Evolutionary conservation across 192 early-diverging fungal species (phyloP).

Genomic region (Coemansia sp.): DNA sequence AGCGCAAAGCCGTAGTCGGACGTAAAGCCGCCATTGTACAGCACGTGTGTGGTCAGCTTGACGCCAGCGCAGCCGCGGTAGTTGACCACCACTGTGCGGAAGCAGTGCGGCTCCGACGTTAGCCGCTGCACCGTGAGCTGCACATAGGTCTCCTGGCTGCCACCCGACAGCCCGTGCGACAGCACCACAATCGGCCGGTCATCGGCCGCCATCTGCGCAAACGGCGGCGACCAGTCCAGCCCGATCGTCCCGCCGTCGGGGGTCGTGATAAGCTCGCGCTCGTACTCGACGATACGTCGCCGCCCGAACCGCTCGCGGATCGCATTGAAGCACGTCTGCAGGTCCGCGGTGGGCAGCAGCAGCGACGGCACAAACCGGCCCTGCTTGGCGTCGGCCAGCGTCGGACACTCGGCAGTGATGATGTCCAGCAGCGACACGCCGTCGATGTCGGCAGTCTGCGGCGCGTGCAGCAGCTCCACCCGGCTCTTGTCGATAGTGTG

Average conservation of each 20-base stretch:
- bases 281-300: conserved; percentile 18
- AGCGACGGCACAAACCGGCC: conserved; percentile 65
- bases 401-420: conserved; percentile 50
- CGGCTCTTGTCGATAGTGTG: conserved; percentile 32
- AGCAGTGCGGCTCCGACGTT: conserved; percentile 57
- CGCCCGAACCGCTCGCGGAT: conserved; percentile 51
- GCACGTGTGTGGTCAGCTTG: conserved; percentile 66
- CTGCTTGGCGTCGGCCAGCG: conserved; percentile 45
- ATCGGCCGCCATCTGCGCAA: conserved; percentile 52
- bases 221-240: conserved; percentile 79
- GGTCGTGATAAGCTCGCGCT: conserved; percentile 59
- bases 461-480: conserved; percentile 37
- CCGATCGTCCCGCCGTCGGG: conserved; percentile 83
- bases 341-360: conserved; percentile 69
- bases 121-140: conserved; percentile 63
- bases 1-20: conserved; percentile 60
- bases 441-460: conserved; percentile 18
- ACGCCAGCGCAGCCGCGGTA: conserved; percentile 84
- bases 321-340: conserved; percentile 62
- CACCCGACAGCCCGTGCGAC: conserved; percentile 89
- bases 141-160: conserved; percentile 87
- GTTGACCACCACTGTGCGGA: conserved; percentile 82
- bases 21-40: conserved; percentile 81
- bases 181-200: conserved; percentile 74
- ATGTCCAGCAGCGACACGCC: conserved; percentile 27